phyloP scores from a whole-genome alignment of 2,329 filamentous ascomycete genomes.

The Talaromyces marneffei region DNA sequence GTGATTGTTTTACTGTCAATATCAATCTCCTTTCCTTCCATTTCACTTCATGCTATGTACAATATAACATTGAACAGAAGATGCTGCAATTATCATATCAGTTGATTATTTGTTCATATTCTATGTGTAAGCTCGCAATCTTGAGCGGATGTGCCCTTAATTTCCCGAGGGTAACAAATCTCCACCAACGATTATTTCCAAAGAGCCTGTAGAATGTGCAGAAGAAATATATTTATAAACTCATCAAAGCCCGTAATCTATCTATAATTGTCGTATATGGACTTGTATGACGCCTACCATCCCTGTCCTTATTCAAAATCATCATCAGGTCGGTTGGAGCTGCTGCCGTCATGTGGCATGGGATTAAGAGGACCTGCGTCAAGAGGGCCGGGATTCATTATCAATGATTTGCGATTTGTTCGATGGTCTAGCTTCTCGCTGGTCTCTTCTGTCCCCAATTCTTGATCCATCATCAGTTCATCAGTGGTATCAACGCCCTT shows the following conservation, averaged over 20 bases:
- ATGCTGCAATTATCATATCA: too few species aligned
- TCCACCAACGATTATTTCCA: neutral
- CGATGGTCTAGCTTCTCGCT: constrained; percentile 53
- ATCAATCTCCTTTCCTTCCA: too few species aligned
- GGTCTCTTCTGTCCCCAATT: constrained; percentile 33
- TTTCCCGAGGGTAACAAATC: neutral
- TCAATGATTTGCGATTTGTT: constrained; percentile 52
- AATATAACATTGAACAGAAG: too few species aligned
- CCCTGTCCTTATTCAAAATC: constrained; percentile 42
- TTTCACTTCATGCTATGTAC: neutral
- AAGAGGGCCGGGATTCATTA: constrained; percentile 44
- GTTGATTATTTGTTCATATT: neutral
- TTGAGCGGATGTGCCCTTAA: neutral
- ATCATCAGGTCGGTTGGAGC: constrained; percentile 34
- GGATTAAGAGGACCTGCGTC: constrained; percentile 49
- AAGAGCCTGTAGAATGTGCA: neutral
- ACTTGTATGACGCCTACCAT: neutral
- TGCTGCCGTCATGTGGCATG: constrained; percentile 29
- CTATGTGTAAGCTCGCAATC: neutral
- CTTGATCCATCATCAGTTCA: constrained; percentile 25
- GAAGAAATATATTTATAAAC: neutral
- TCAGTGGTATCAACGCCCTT: constrained; percentile 31
- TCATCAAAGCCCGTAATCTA: constrained; percentile 8
- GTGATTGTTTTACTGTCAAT: constrained; percentile 20
- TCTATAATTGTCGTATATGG: constrained; percentile 13